A percentile compares a stretch with the other conserved stretches of the same genome.
Conservation (phyloP, 352 stramenopile species). For the Phytophthora sp. region DNA sequence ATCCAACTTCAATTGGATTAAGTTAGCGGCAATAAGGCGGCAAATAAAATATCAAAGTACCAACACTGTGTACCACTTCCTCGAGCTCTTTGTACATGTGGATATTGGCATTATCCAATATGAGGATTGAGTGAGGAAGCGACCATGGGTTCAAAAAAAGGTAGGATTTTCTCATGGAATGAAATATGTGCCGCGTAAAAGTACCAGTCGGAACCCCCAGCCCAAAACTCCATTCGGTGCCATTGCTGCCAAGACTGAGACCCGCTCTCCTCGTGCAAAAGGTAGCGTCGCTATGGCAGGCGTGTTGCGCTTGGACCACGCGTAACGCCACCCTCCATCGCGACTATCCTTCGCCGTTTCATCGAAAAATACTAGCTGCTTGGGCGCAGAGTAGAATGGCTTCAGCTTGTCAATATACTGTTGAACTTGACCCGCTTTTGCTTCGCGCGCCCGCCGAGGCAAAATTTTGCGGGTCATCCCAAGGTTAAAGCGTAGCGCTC, state of each 20-base stretch:
- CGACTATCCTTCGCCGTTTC: constrained; percentile 2
- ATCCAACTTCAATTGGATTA: constrained; percentile 14
- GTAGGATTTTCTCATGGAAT: constrained; percentile 12
- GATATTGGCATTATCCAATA: constrained; percentile 12
- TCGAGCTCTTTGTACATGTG: constrained; percentile 16
- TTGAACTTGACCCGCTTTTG: not conserved
- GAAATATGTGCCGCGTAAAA: too few relatives aligned
- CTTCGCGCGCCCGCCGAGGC: not conserved
- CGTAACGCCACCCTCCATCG: too few relatives aligned
- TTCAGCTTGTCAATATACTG: constrained; percentile 6
- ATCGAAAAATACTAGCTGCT: constrained; percentile 4
- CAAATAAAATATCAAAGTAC: constrained; percentile 7
- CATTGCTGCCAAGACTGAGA: too few relatives aligned
- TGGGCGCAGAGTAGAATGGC: not conserved
- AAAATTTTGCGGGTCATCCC: not conserved
- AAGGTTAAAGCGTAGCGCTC: constrained; percentile 6
- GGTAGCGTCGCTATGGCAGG: too few relatives aligned
- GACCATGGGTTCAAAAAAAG: constrained; percentile 7
- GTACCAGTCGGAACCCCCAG: too few relatives aligned
- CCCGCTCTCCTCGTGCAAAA: too few relatives aligned
- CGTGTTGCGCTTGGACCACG: too few relatives aligned
- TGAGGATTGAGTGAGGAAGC: constrained; percentile 10
- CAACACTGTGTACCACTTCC: constrained; percentile 1
- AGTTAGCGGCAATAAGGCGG: constrained; percentile 9
- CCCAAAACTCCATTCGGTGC: too few relatives aligned